phyloP scores from a whole-genome alignment of 805 yeast genomes.

The Teunomyces funiuensis region DNA sequence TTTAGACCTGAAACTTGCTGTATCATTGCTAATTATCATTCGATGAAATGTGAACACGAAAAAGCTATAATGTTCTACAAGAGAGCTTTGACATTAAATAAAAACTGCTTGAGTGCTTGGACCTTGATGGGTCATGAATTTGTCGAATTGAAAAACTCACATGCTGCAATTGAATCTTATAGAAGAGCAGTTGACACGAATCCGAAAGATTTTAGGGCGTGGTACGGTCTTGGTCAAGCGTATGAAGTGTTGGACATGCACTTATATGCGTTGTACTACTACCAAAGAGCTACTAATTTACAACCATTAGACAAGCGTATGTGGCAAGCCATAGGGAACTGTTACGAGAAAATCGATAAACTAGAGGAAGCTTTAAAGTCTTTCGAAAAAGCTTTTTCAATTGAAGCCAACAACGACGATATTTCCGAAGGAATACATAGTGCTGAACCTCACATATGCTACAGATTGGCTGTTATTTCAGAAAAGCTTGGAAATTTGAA shows the following conservation, averaged over 20 bases:
- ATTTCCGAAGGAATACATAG: slow-evolving; percentile 32
- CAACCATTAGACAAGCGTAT: slow-evolving; percentile 88
- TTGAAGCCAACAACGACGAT: slow-evolving; percentile 33
- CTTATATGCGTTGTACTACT: slow-evolving; percentile 85
- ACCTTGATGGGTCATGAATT: slow-evolving; percentile 98
- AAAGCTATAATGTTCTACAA: slow-evolving; percentile 91
- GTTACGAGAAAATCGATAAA: slow-evolving; percentile 78
- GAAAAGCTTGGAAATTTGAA: slow-evolving; percentile 53
- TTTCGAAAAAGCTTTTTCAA: slow-evolving; percentile 70
- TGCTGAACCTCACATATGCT: slow-evolving; percentile 54
- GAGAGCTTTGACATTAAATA: slow-evolving; percentile 80
- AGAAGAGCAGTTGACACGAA: slow-evolving; percentile 90
- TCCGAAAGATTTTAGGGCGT: slow-evolving; percentile 87
- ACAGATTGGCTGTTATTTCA: slow-evolving; percentile 65
- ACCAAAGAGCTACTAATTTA: slow-evolving; percentile 84
- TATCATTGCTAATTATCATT: slow-evolving; percentile 88
- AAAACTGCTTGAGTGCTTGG: slow-evolving; percentile 88
- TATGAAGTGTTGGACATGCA: slow-evolving; percentile 97
- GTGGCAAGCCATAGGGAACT: slow-evolving; percentile 94
- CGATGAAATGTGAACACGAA: slow-evolving; percentile 90
- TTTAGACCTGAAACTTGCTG: slow-evolving; percentile 95
- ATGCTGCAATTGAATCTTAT: slow-evolving; percentile 96
- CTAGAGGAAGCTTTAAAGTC: slow-evolving; percentile 73
- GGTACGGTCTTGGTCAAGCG: slow-evolving; percentile 99
- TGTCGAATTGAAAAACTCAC: slow-evolving; percentile 92